Evolutionary conservation across 805 yeast species (phyloP), one percentile per base, ranked within the genome.

Genomic region (Yarrowia sp.): DNA sequence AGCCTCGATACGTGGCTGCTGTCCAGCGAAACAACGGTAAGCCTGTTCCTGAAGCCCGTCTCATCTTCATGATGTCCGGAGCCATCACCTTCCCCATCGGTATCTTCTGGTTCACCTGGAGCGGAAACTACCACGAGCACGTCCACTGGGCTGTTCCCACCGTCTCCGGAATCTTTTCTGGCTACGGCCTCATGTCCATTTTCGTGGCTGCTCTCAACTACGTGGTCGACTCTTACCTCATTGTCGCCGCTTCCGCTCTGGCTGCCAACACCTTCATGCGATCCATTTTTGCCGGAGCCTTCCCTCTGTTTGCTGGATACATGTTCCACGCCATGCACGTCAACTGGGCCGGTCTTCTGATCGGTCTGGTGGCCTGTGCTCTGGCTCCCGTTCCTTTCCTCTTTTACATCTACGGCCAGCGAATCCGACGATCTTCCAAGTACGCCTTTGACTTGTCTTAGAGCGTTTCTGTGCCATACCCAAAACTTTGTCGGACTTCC

Each of bases 71-170:
- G 88, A 82, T 90, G 76, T 74, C 82, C 48, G 92, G 96, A 30
- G 85, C 87, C 30, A 67, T 89, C 64, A 72, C 82, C 14, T 91
- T 92, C 79, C 88, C 96, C 33, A 79, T 84, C 62, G 97, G 97
- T 63, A 78, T 92, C 68, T 81, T 92, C 72, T 89, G 96, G 96
- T 81, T 92, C 75, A 84, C 89, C 66, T 92, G 97, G 97, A 80
- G 92, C 16, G 97, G 97, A 73, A 82, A 85, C 69, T 92, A 86
- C 75, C 86, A 83, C 56, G 74, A 85, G 43, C 76, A 75, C 51
- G 84, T 90, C 48, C 96, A 88, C 73, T 92, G 95, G 93, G 86
- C 85, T 71, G 89, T 83, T 22, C 95, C 96, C 41, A 82, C 89
- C 5, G 76, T 85, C 28, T 85, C 89, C 35, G 88, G 90, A 68